A percentile compares a stretch with the other conserved stretches of the same genome.
phyloP scores from a whole-genome alignment of 176 grass and related monocot species.

The Musa troglodytarum region DNA sequence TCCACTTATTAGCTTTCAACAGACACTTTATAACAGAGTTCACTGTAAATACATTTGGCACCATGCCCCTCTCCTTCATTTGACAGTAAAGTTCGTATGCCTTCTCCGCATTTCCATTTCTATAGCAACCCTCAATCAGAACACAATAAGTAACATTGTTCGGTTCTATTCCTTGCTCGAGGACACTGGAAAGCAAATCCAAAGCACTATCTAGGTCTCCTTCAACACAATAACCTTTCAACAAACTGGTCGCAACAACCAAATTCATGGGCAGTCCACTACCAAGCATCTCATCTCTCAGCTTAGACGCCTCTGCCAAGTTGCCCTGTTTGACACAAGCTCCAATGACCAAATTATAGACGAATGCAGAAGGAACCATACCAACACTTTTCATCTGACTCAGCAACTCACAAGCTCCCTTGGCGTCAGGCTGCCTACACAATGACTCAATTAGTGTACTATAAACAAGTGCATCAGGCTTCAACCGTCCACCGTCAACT shows the following conservation, averaged over 20 bases:
- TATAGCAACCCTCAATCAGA: conserved; percentile 58
- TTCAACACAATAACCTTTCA: conserved; percentile 54
- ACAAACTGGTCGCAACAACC: conserved; percentile 40
- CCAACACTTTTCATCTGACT: conserved; percentile 42
- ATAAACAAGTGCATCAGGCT: conserved; percentile 34
- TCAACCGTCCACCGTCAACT: conserved; percentile 13
- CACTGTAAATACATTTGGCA: conserved; percentile 26
- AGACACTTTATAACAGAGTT: conserved; percentile 53
- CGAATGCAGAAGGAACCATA: conserved; percentile 28
- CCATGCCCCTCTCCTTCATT: conserved; percentile 52
- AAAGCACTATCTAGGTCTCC: conserved; percentile 46
- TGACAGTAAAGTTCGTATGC: conserved; percentile 44
- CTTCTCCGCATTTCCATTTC: conserved; percentile 39
- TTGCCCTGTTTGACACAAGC: conserved; percentile 47
- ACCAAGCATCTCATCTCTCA: conserved; percentile 51
- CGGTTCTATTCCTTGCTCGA: conserved; percentile 33
- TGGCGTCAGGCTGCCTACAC: conserved; percentile 38
- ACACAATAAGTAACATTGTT: conserved; percentile 43
- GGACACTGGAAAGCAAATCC: conserved; percentile 34
- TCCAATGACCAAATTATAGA: conserved; percentile 30
- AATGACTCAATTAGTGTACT: conserved; percentile 15
- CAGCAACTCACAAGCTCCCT: conserved; percentile 27
- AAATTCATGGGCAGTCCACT: conserved; percentile 38
- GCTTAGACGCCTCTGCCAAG: conserved; percentile 47
- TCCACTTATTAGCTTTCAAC: conserved; percentile 44